Evolutionary conservation across 2,329 filamentous ascomycete genomes (phyloP).

Genomic region (Xylariales sp.): DNA sequence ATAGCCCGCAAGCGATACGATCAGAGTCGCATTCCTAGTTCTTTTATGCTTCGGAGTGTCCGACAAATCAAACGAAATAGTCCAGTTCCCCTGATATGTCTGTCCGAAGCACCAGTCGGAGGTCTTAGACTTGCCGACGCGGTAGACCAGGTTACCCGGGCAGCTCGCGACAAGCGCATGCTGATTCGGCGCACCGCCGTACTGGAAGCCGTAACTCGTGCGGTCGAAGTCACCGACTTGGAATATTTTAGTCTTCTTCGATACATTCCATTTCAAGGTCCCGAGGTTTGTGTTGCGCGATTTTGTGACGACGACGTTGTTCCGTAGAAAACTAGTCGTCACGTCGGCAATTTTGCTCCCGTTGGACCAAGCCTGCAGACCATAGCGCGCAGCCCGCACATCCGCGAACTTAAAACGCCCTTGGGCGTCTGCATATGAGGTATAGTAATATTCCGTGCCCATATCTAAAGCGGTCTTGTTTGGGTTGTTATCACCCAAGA

Average conservation of each 20-base stretch:
- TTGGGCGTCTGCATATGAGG: constrained; percentile 55
- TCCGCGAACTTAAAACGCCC: constrained; percentile 58
- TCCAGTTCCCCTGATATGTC: constrained; percentile 53
- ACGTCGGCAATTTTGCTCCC: constrained; percentile 58
- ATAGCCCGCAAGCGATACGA: constrained; percentile 59
- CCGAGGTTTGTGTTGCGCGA: constrained; percentile 53
- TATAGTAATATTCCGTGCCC: constrained; percentile 63
- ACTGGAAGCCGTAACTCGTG: constrained; percentile 57
- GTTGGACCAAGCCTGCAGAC: constrained; percentile 62
- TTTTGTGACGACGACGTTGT: constrained; percentile 54
- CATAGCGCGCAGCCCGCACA: constrained; percentile 59
- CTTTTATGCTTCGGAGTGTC: not conserved
- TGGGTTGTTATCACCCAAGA: constrained; percentile 61
- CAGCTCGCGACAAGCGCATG: constrained; percentile 59
- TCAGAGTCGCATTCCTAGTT: constrained; percentile 51
- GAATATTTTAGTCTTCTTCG: constrained; percentile 56
- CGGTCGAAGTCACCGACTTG: constrained; percentile 62
- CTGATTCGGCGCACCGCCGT: constrained; percentile 56
- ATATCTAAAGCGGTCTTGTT: constrained; percentile 60
- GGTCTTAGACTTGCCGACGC: constrained; percentile 52
- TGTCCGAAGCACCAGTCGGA: constrained; percentile 64
- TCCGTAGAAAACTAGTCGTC: constrained; percentile 56
- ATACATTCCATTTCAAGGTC: constrained; percentile 55
- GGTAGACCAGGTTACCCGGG: constrained; percentile 59
- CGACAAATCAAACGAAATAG: constrained; percentile 47